Conservation (phyloP, 768 basidiomycete genomes). For the Mycena haematopus region DNA sequence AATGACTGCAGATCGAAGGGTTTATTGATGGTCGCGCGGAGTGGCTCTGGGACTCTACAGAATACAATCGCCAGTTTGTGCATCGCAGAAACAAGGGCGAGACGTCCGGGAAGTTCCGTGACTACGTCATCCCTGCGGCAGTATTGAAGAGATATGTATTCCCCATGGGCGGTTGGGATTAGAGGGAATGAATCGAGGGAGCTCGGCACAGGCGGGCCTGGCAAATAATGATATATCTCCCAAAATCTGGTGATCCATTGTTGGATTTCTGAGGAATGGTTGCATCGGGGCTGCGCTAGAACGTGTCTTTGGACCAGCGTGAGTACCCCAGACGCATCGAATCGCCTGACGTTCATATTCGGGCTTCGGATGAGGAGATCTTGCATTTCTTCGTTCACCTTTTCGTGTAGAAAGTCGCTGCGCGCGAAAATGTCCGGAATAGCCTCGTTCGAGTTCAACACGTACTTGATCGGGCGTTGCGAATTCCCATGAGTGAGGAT, state of each 20-base stretch:
- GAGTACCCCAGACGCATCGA: conserved; percentile 22
- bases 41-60: conserved; percentile 19
- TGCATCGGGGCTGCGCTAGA: neutral
- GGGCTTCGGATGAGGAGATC: conserved; percentile 15
- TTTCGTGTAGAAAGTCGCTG: conserved; percentile 19
- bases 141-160: conserved; percentile 25
- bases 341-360: conserved; percentile 18
- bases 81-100: conserved; percentile 21
- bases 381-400: conserved; percentile 1
- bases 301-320: conserved; percentile 11
- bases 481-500: conserved; percentile 13
- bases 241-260: conserved; percentile 29
- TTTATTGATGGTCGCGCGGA: conserved; percentile 7
- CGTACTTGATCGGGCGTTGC: neutral
- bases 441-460: conserved; percentile 11
- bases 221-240: conserved; percentile 15
- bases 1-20: conserved; percentile 17
- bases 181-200: conserved; percentile 21
- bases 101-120: conserved; percentile 5
- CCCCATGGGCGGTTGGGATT: conserved; percentile 20
- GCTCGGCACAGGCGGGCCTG: conserved; percentile 11
- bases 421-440: conserved; percentile 22
- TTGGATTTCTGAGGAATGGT: conserved; percentile 11
- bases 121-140: conserved; percentile 24
- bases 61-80: conserved; percentile 18